phyloP scores from a whole-genome alignment of 441 rosid genomes.

The Adansonia madagascariensis region DNA sequence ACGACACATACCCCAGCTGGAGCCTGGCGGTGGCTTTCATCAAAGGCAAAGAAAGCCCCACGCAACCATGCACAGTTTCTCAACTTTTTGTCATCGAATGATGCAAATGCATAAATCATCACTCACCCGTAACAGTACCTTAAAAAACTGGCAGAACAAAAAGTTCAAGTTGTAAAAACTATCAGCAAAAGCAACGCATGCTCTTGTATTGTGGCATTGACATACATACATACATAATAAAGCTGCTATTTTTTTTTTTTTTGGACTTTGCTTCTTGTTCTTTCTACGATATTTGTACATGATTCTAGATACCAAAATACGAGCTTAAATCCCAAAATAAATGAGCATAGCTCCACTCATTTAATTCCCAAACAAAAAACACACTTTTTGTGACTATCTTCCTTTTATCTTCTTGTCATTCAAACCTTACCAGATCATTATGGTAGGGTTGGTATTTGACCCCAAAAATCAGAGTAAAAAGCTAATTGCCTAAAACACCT shows the following conservation, averaged over 20 bases:
- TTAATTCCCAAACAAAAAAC: conserved; percentile 22
- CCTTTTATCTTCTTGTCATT: conserved; percentile 31
- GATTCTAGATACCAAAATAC: conserved; percentile 34
- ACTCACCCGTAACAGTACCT: conserved; percentile 31
- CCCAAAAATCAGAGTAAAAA: conserved; percentile 32
- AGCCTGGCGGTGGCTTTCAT: not conserved
- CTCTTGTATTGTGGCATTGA: conserved; percentile 16
- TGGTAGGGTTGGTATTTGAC: conserved; percentile 37
- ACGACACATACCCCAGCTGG: not conserved
- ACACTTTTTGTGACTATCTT: conserved; percentile 24
- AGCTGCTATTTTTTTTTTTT: conserved; percentile 43
- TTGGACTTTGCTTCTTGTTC: conserved; percentile 44
- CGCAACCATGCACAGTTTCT: not conserved
- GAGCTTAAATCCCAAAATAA: conserved; percentile 17
- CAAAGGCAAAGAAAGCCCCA: conserved; percentile 3
- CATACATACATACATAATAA: conserved; percentile 24
- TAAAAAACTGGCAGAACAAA: conserved; percentile 24
- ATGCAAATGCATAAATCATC: conserved; percentile 21
- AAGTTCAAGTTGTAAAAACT: conserved; percentile 8
- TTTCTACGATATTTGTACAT: conserved; percentile 36
- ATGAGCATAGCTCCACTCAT: not conserved
- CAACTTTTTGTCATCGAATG: not conserved
- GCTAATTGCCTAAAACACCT: conserved; percentile 28
- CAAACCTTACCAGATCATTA: conserved; percentile 36
- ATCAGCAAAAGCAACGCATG: conserved; percentile 16